A percentile compares a stretch with the other conserved stretches of the same genome.
Evolutionary conservation across 2,329 filamentous ascomycete species (phyloP).

Genomic region (Nemania abortiva): DNA sequence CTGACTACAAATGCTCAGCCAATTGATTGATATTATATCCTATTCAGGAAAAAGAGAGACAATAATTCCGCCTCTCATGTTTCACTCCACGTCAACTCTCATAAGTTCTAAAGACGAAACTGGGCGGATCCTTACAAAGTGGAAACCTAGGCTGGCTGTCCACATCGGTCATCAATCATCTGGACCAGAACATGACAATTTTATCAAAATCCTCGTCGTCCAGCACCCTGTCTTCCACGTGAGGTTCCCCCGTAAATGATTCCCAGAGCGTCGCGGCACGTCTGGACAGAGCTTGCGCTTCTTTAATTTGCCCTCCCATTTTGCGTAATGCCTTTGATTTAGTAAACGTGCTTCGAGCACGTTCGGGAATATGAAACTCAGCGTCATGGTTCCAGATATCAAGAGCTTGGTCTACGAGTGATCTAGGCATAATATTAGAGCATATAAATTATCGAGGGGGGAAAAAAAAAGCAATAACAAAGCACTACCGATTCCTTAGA

Average conservation of each 20-base stretch:
- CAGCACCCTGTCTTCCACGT: not conserved
- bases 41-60: no score
- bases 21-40: no score
- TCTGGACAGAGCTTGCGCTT: not conserved
- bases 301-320: not conserved
- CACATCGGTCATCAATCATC: not conserved
- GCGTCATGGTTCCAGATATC: not conserved
- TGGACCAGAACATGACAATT: not conserved
- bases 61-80: no score
- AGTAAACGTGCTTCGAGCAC: constrained; percentile 5
- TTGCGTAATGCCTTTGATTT: not conserved
- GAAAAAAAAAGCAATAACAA: not conserved
- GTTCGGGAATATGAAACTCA: not conserved
- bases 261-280: not conserved
- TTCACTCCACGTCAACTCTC: no score
- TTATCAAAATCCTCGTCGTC: constrained; percentile 4
- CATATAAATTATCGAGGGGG: no score
- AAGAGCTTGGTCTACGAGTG: not conserved
- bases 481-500: not conserved
- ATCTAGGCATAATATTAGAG: no score
- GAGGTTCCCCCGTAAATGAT: not conserved
- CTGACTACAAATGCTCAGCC: no score
- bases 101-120: no score
- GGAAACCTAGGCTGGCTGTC: no score
- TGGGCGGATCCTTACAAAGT: no score